A percentile compares a stretch with the other conserved stretches of the same genome.
phyloP scores from a whole-genome alignment of 345 rosid genomes.

The Kandelia obovata region DNA sequence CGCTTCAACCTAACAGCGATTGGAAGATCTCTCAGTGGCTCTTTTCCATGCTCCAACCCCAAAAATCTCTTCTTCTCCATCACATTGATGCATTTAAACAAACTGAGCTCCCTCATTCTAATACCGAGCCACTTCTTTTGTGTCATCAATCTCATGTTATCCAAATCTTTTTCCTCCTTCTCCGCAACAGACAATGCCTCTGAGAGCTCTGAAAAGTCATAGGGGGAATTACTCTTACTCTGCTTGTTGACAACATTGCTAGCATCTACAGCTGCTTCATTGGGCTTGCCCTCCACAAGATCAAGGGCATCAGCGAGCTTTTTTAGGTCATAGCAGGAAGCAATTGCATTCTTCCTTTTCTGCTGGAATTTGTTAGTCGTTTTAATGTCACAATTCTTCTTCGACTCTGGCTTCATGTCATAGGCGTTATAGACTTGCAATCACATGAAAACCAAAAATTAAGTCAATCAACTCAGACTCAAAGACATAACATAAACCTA shows the following conservation, averaged over 20 bases:
- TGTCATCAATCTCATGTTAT: neutral
- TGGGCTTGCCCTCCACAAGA: neutral
- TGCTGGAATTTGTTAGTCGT: neutral
- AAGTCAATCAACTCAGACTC: neutral
- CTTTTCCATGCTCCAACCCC: too few relatives aligned
- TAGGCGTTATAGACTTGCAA: neutral
- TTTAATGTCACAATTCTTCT: neutral
- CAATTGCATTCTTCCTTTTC: neutral
- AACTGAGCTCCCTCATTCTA: neutral
- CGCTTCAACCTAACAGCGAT: too few relatives aligned
- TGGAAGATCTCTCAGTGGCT: too few relatives aligned
- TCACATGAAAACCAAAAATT: neutral
- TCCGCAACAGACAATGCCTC: neutral
- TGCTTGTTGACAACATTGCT: neutral
- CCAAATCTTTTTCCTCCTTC: neutral
- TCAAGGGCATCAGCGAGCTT: neutral
- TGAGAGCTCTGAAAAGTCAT: neutral
- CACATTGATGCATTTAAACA: neutral
- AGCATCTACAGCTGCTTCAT: neutral
- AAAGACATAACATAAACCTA: neutral
- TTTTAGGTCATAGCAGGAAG: neutral
- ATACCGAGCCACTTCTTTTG: neutral
- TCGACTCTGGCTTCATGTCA: conserved; percentile 18
- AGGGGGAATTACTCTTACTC: neutral
- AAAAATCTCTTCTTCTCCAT: too few relatives aligned